Evolutionary conservation across 148 eudicot genomes (phyloP), one percentile per base, ranked within the genome.

Genomic region (Chenopodium formosanum): DNA sequence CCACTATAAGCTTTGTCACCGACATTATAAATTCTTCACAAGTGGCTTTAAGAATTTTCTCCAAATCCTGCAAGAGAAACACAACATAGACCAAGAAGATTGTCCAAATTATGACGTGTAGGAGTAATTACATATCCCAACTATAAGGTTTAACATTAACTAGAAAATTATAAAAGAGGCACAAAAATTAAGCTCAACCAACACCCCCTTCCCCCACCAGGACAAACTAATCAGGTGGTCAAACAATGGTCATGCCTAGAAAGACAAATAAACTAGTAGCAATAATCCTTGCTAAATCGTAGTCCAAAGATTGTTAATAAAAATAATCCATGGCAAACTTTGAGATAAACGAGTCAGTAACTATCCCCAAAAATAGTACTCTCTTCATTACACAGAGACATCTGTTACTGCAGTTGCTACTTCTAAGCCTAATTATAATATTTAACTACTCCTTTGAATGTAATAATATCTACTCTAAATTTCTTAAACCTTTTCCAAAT

Each of bases 11-110:
- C 86, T 96, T 96, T 29, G 99, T 96, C 74, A 96, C 97, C 44
- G 97, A 91, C 99, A 96, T 96, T 70, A 96, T 96, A 83, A 96
- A 96, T 87, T 96, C 99, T 89, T 96, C 99, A 87, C 98, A 96
- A 34, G 98, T 96, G 81, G 94, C 82, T 88, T 94, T 94, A 47
- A 96, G 98, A 84, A 83, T 94, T 87, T 91, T 96, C 90, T 96
- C 98, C 85, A 96, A 81, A 63, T 96, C 99, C 99, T 96, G 93
- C 90, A 86, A 68, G 67, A 70, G 58, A 75, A 80, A 78, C 70
- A 78, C 37, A 37, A 62, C 71, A 85, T 10, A 74, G 74, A 47
- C 23, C 32, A 70, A 80, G 29, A 52, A 27, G 62, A 29, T 53
- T 73, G 44, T 22, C 23, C 20, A 62, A 62, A 46, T 1, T 4